Evolutionary conservation across 495 filamentous ascomycete species (phyloP).

Genomic region (Oidiodendron maius): DNA sequence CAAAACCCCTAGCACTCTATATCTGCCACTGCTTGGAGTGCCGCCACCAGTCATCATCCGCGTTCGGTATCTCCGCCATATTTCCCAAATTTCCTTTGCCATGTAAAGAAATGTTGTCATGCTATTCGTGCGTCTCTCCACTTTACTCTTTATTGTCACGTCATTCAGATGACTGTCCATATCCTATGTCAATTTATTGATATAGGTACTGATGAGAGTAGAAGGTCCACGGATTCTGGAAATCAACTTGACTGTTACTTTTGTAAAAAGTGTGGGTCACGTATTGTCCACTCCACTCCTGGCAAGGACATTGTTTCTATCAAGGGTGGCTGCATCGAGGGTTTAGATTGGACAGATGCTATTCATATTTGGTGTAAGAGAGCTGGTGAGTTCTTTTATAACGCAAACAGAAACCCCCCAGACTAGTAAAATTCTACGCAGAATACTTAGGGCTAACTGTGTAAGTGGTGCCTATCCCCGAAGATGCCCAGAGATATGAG

Average conservation of each 20-base stretch:
- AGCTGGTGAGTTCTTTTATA: not conserved
- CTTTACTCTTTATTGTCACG: not conserved
- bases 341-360: constrained; percentile 46
- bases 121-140: constrained; percentile 36
- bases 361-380: constrained; percentile 40
- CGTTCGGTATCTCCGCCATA: constrained; percentile 63
- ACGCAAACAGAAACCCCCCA: too few species aligned
- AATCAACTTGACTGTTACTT: constrained; percentile 49
- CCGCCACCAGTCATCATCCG: constrained; percentile 57
- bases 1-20: constrained; percentile 51
- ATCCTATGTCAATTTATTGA: not conserved
- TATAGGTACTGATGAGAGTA: not conserved
- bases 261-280: constrained; percentile 52
- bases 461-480: constrained; percentile 56
- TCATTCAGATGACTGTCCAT: too few species aligned
- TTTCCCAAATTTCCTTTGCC: constrained; percentile 56
- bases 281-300: constrained; percentile 49
- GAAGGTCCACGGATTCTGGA: constrained; percentile 36
- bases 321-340: constrained; percentile 57
- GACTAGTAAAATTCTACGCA: too few species aligned
- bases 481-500: constrained; percentile 41
- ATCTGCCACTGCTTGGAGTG: constrained; percentile 68
- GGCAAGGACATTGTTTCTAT: constrained; percentile 48
- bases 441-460: too few species aligned
- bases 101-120: constrained; percentile 31